Conservation (phyloP, 139 green algal species). For the Mychonastes homosphaera region DNA sequence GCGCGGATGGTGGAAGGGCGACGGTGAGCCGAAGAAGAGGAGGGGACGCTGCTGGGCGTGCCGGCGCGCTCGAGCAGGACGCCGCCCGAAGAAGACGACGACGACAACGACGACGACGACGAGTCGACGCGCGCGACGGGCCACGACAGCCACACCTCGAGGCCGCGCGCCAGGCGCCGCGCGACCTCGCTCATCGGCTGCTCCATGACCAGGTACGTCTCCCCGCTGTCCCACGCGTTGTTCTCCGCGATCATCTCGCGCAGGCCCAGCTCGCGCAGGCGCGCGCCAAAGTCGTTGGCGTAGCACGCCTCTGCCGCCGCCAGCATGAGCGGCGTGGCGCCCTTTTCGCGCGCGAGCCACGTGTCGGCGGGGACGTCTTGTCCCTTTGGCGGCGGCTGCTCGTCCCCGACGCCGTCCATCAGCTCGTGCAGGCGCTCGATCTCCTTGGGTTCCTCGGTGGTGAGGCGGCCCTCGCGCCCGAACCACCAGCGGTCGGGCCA, state of each 20-base stretch:
- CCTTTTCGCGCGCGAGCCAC: conserved; percentile 43
- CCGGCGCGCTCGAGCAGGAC: no score
- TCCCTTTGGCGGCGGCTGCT: conserved; percentile 20
- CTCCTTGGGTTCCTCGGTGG: conserved; percentile 32
- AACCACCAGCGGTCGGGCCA: conserved; percentile 74
- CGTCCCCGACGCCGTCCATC: conserved; percentile 40
- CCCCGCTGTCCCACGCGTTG: conserved; percentile 42
- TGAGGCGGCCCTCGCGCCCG: conserved; percentile 26
- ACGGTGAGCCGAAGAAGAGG: no score
- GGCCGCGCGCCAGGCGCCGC: conserved; percentile 24
- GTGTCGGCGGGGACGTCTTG: conserved; percentile 40
- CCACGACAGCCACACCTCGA: conserved; percentile 13
- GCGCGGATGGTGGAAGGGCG: no score
- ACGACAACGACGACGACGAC: background rate
- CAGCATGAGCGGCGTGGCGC: conserved; percentile 25
- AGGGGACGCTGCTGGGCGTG: no score
- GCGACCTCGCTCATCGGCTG: conserved; percentile 38
- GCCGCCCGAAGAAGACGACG: no score
- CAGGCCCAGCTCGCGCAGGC: conserved; percentile 53
- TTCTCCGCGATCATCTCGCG: conserved; percentile 69
- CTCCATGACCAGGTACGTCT: conserved; percentile 72
- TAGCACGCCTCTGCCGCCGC: conserved; percentile 62
- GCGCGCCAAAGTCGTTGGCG: conserved; percentile 74
- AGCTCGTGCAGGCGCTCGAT: conserved; percentile 46
- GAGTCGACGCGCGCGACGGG: no score